A percentile compares a stretch with the other conserved stretches of the same genome.
phyloP scores from a whole-genome alignment of 257 asterid species.

The Salvia miltiorrhiza region DNA sequence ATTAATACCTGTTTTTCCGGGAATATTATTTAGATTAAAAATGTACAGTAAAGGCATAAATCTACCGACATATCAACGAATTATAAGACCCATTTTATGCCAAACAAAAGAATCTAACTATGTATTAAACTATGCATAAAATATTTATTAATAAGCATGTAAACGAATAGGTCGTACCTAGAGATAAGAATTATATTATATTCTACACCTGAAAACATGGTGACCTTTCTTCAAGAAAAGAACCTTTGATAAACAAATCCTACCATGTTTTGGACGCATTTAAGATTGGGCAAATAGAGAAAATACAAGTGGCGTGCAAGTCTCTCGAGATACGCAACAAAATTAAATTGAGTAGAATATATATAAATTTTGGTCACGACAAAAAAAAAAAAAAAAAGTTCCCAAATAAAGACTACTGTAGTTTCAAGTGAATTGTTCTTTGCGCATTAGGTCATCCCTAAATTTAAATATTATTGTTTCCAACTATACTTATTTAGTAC shows the following conservation, averaged over 20 bases:
- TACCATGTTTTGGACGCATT: slow-evolving; percentile 30
- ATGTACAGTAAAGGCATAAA: not conserved
- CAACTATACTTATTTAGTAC: not conserved
- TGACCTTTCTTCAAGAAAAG: slow-evolving; percentile 29
- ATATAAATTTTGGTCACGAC: slow-evolving; percentile 25
- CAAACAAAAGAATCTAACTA: slow-evolving; percentile 25
- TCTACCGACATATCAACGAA: not conserved
- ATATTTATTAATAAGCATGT: slow-evolving; percentile 23
- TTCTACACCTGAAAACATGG: slow-evolving; percentile 22
- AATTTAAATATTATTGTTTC: not conserved
- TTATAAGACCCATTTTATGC: not conserved
- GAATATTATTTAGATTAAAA: not conserved
- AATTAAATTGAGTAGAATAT: not conserved
- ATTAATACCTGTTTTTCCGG: no score
- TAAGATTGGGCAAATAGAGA: slow-evolving; percentile 21
- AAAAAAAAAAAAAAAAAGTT: slow-evolving; percentile 15
- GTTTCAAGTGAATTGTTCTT: slow-evolving; percentile 13
- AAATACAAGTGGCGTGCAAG: slow-evolving; percentile 26
- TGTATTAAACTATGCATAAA: slow-evolving; percentile 1
- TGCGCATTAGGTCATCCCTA: slow-evolving; percentile 21
- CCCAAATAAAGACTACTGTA: slow-evolving; percentile 20
- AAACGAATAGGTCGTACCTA: slow-evolving; percentile 20
- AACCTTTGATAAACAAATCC: slow-evolving; percentile 30
- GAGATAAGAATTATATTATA: not conserved
- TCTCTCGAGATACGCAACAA: slow-evolving; percentile 20